Percentiles rank a stretch among this genome's conserved stretches.
These are phyloP conservation scores for Geoglossum glabrum DNA, from an alignment of 495 filamentous ascomycete genomes.

Conservation along the genomic window DNA sequence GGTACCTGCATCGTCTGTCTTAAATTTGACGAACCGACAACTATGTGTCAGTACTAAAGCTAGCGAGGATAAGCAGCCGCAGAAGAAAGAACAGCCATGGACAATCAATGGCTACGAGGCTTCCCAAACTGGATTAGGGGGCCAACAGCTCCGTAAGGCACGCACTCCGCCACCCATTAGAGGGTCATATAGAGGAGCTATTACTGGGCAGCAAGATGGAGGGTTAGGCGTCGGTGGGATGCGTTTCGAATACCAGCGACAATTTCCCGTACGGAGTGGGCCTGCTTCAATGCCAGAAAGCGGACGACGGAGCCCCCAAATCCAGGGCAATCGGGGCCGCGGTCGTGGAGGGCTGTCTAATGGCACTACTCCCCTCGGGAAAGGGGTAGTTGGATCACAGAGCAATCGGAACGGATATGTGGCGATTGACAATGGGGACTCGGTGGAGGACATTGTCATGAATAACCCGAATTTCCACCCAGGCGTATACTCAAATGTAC, in stretches of 20 bases:
- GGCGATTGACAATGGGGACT: conserved; percentile 28
- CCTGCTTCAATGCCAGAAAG: background rate
- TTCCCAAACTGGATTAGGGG: conserved; percentile 28
- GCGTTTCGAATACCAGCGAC: background rate
- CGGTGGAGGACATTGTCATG: conserved; percentile 23
- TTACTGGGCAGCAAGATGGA: conserved; percentile 21
- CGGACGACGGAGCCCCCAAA: background rate
- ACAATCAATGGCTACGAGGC: conserved; percentile 39
- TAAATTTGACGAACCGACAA: conserved; percentile 73
- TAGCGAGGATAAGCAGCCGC: conserved; percentile 33
- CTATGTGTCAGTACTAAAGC: conserved; percentile 57
- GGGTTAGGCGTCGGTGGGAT: conserved; percentile 10
- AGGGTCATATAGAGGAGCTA: conserved; percentile 52
- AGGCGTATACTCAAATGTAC: conserved; percentile 49
- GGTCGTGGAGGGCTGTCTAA: background rate
- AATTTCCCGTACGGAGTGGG: background rate
- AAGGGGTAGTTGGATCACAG: conserved; percentile 14
- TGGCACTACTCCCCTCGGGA: conserved; percentile 6
- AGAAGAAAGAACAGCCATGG: conserved; percentile 29
- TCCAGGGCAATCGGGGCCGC: background rate
- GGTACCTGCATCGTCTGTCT: conserved; percentile 57
- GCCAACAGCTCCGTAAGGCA: conserved; percentile 46
- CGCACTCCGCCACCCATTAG: conserved; percentile 43
- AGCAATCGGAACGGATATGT: conserved; percentile 30
- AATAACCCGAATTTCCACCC: conserved; percentile 35